These are phyloP conservation scores for Heterobasidion parviporum DNA, from an alignment of 1,284 basidiomycete species.

Conservation along the genomic window DNA sequence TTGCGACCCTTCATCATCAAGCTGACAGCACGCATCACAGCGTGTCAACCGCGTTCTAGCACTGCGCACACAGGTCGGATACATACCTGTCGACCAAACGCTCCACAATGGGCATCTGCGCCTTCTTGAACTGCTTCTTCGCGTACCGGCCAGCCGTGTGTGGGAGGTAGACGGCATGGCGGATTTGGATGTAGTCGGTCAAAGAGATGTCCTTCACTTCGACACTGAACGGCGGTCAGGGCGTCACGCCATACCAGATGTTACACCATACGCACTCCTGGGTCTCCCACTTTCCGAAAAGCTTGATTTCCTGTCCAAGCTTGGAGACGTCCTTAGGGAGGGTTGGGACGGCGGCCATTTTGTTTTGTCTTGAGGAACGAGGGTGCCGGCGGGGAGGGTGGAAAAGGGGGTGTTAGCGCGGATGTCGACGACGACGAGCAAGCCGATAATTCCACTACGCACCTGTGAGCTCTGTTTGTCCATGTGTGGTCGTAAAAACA, in stretches of 20 bases:
- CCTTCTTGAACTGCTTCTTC: conserved; percentile 99
- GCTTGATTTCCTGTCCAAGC: conserved; percentile 83
- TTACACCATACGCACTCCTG: conserved; percentile 68
- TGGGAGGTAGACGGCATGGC: conserved; percentile 94
- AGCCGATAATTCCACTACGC: neutral
- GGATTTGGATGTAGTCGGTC: conserved; percentile 99
- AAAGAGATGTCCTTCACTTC: conserved; percentile 99
- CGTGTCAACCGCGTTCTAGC: neutral
- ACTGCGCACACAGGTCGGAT: neutral
- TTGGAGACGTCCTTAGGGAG: conserved; percentile 82
- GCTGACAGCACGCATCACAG: conserved; percentile 21
- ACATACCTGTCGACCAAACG: conserved; percentile 94
- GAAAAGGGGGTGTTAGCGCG: neutral
- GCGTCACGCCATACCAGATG: conserved; percentile 1
- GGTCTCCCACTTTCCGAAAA: conserved; percentile 96
- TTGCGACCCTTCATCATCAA: conserved; percentile 99
- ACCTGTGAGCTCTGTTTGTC: neutral
- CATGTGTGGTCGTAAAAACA: neutral
- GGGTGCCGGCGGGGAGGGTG: neutral
- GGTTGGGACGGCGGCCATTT: conserved; percentile 56
- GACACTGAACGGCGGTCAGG: conserved; percentile 47
- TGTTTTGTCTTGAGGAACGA: conserved; percentile 4
- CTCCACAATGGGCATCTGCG: conserved; percentile 99
- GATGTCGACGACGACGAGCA: conserved; percentile 5
- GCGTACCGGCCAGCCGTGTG: conserved; percentile 99